phyloP scores from a whole-genome alignment of 2,329 filamentous ascomycete genomes.

The Cyphellophora attinorum region DNA sequence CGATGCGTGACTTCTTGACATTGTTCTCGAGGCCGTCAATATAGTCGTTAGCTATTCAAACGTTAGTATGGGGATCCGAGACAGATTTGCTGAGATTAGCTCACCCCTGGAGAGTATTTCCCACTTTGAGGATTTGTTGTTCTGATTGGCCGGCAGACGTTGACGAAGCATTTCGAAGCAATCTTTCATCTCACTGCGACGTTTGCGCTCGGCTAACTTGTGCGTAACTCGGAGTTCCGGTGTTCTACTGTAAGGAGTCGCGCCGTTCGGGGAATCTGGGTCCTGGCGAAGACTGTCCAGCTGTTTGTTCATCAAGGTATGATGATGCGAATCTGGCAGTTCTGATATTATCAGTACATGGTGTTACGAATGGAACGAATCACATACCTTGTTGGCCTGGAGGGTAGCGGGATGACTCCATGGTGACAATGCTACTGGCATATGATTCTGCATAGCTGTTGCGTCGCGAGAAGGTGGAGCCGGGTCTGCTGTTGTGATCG shows the following conservation, averaged over 20 bases:
- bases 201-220: conserved; percentile 41
- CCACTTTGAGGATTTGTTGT: conserved; percentile 44
- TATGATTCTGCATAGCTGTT: conserved; percentile 38
- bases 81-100: too few relatives aligned
- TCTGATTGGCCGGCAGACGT: conserved; percentile 35
- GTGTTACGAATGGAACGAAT: too few relatives aligned
- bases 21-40: conserved; percentile 35
- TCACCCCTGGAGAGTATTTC: conserved; percentile 39
- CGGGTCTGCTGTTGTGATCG: conserved; percentile 25
- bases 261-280: conserved; percentile 29
- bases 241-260: conserved; percentile 39
- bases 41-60: conserved; percentile 41
- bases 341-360: too few relatives aligned
- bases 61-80: too few relatives aligned
- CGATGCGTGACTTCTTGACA: conserved; percentile 26
- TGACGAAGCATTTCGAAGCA: conserved; percentile 37
- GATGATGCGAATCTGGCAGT: conserved; percentile 38
- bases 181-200: conserved; percentile 44
- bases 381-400: conserved; percentile 38
- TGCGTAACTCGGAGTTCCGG: conserved; percentile 41
- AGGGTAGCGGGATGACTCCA: conserved; percentile 44
- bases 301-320: conserved; percentile 39
- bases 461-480: conserved; percentile 32
- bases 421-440: conserved; percentile 38
- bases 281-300: conserved; percentile 38